Evolutionary conservation across 1,284 basidiomycete species (phyloP).

Genomic region (Trichosporon coremiiforme): DNA sequence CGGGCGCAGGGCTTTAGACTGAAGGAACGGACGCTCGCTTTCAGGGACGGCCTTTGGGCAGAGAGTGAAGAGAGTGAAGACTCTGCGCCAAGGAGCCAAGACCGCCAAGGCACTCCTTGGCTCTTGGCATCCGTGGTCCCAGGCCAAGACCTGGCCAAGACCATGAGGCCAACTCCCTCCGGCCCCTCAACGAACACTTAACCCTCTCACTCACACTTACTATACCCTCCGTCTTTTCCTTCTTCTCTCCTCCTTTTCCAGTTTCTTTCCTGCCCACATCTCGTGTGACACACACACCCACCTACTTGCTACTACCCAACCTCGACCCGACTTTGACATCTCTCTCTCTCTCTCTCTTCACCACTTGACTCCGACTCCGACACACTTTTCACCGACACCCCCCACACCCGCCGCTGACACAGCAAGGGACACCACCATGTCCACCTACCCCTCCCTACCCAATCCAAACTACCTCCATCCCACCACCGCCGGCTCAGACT

Average conservation of each 20-base stretch:
- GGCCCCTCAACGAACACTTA: neutral
- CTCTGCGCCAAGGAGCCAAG: conserved; percentile 4
- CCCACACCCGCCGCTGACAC: neutral
- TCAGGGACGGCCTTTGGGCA: no score
- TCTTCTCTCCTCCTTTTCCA: conserved; percentile 3
- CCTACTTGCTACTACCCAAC: no score
- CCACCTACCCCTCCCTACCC: conserved; percentile 36
- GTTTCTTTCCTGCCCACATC: neutral
- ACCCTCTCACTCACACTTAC: neutral
- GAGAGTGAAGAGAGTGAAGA: no score
- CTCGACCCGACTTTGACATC: no score
- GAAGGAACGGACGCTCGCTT: no score
- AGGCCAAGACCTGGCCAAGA: neutral
- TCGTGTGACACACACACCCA: neutral
- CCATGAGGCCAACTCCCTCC: no score
- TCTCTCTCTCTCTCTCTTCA: no score
- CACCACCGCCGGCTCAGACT: conserved; percentile 33
- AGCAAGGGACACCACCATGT: conserved; percentile 21
- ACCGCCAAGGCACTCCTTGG: conserved; percentile 17
- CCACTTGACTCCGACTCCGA: no score
- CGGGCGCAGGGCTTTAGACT: no score
- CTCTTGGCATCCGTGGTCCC: conserved; percentile 18
- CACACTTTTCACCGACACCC: neutral
- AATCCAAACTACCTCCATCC: conserved; percentile 31
- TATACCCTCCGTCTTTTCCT: neutral